phyloP scores from a whole-genome alignment of 371 early-diverging fungal species.

The Haplosporangium sp. region DNA sequence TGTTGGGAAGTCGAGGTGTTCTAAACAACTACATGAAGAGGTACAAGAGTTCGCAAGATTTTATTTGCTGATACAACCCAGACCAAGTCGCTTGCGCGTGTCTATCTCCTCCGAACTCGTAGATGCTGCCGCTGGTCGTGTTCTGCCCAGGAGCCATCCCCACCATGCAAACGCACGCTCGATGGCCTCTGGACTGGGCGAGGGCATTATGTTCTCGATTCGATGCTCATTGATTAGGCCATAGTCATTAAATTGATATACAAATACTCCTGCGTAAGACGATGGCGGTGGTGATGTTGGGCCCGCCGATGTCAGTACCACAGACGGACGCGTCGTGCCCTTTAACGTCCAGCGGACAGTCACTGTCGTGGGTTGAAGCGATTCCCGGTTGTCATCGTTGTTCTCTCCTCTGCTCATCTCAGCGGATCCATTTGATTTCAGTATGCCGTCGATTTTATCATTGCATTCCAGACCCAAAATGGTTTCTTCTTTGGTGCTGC shows the following conservation, averaged over 20 bases:
- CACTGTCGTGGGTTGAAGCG: slow-evolving; percentile 29
- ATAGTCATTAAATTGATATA: slow-evolving; percentile 62
- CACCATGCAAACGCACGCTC: slow-evolving; percentile 54
- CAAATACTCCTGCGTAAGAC: slow-evolving; percentile 60
- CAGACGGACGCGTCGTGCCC: slow-evolving; percentile 58
- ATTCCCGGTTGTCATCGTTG: background rate
- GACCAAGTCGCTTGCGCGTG: slow-evolving; percentile 27
- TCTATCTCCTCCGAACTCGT: slow-evolving; percentile 12
- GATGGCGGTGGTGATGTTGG: slow-evolving; percentile 51
- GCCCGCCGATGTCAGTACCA: slow-evolving; percentile 42
- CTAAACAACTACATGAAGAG: no score
- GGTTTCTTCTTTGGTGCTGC: no score
- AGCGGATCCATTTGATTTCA: slow-evolving; percentile 1
- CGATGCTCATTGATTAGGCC: slow-evolving; percentile 68
- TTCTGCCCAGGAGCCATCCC: slow-evolving; percentile 49
- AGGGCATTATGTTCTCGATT: slow-evolving; percentile 69
- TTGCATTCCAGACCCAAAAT: background rate
- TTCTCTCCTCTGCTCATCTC: background rate
- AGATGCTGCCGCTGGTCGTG: slow-evolving; percentile 39
- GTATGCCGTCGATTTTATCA: background rate
- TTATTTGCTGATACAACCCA: slow-evolving; percentile 23
- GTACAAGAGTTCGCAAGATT: no score
- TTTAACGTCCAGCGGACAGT: slow-evolving; percentile 66
- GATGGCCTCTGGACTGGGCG: slow-evolving; percentile 66
- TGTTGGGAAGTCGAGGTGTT: no score